Evolutionary conservation across 768 basidiomycete species (phyloP).

Genomic region (Trametes sanguinea): DNA sequence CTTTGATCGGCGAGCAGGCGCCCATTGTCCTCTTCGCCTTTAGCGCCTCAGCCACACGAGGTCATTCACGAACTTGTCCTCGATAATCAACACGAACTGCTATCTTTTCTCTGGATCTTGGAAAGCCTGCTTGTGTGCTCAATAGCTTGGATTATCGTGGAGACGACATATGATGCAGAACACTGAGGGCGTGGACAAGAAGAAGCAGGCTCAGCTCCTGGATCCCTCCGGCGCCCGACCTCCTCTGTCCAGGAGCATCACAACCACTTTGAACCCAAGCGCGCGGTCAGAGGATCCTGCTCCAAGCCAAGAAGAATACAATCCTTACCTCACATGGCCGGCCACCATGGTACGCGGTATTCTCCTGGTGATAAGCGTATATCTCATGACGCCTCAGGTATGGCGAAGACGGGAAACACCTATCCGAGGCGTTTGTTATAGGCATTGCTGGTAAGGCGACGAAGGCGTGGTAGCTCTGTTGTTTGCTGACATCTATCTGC

Average conservation of each 20-base stretch:
- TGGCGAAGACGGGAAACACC: conserved; percentile 67
- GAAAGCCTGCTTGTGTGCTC: not conserved
- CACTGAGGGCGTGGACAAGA: not conserved
- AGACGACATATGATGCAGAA: not conserved
- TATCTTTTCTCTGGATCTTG: not conserved
- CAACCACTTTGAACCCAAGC: conserved; percentile 1
- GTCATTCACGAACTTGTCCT: conserved; percentile 5
- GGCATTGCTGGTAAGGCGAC: conserved; percentile 67
- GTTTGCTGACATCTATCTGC: too few species aligned
- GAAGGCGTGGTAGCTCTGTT: too few species aligned
- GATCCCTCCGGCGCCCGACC: conserved; percentile 6
- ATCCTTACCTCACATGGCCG: conserved; percentile 82
- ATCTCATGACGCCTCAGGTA: too few species aligned
- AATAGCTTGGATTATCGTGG: not conserved
- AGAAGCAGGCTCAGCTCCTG: conserved; percentile 10
- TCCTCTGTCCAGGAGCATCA: conserved; percentile 13
- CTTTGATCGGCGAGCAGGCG: conserved; percentile 3
- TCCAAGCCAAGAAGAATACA: conserved; percentile 62
- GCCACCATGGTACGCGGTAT: conserved; percentile 66
- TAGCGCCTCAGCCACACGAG: not conserved
- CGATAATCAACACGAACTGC: not conserved
- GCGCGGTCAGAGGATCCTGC: conserved; percentile 17
- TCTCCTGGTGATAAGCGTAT: not conserved
- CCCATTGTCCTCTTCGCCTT: conserved; percentile 9
- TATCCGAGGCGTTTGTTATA: conserved; percentile 79